Conservation (phyloP, 2,329 filamentous ascomycete species). For the Ophiostoma sp. region DNA sequence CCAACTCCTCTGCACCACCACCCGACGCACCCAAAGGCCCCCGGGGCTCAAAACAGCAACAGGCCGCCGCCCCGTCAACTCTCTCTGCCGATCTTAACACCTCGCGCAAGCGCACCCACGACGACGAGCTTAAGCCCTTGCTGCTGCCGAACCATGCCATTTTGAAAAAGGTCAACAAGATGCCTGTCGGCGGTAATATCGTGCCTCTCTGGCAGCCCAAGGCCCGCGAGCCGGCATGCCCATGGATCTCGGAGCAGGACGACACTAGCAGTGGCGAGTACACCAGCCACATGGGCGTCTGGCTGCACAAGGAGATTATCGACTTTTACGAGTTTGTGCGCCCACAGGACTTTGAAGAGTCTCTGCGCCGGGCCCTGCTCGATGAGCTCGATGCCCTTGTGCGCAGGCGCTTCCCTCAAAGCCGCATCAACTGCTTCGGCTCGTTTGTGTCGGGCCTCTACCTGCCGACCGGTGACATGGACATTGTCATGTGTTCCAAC, state of each 20-base stretch:
- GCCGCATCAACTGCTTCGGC: constrained; percentile 73
- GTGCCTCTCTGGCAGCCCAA: constrained; percentile 49
- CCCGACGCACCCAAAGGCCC: constrained; percentile 22
- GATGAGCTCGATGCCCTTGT: constrained; percentile 60
- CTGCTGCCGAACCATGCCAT: constrained; percentile 45
- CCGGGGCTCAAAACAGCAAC: constrained; percentile 10
- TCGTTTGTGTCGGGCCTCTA: constrained; percentile 82
- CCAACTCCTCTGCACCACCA: constrained; percentile 11
- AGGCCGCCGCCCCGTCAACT: constrained; percentile 8
- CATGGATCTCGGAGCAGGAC: constrained; percentile 60
- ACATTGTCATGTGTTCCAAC: constrained; percentile 70
- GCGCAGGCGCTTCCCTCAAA: constrained; percentile 51
- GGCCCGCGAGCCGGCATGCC: constrained; percentile 44
- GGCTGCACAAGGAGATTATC: constrained; percentile 80
- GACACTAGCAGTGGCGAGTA: constrained; percentile 27
- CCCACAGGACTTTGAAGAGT: constrained; percentile 70
- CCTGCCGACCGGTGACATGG: constrained; percentile 77
- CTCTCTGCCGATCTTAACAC: constrained; percentile 25
- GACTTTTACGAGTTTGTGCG: constrained; percentile 84
- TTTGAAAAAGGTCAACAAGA: constrained; percentile 48
- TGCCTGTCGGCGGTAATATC: constrained; percentile 47
- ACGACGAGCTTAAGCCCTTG: constrained; percentile 58
- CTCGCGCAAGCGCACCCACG: constrained; percentile 67
- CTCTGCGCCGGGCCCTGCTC: constrained; percentile 67
- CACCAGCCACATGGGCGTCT: constrained; percentile 49